Conservation (phyloP, 2,329 filamentous ascomycete genomes). For the Penicillium rolfsii region DNA sequence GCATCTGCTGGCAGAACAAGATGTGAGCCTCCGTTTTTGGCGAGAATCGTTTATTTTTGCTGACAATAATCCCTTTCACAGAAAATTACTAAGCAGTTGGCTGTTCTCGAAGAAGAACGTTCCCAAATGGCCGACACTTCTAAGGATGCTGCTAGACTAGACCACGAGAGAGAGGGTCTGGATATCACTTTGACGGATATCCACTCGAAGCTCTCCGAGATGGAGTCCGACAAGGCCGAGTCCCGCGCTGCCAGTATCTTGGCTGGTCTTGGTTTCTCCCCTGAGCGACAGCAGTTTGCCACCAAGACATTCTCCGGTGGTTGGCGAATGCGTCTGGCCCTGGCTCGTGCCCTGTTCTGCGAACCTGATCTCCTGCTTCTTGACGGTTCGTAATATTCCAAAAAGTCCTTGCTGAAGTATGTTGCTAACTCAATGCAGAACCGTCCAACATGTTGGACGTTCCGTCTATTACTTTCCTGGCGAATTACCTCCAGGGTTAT, state of each 20-base stretch:
- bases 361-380: conserved; percentile 94
- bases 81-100: conserved; percentile 77
- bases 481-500: conserved; percentile 91
- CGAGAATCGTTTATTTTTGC: neutral
- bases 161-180: conserved; percentile 84
- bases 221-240: conserved; percentile 99
- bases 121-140: conserved; percentile 87
- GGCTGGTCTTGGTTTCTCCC: conserved; percentile 93
- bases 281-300: conserved; percentile 86
- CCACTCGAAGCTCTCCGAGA: conserved; percentile 88
- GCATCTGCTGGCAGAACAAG: conserved; percentile 85
- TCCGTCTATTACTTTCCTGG: conserved; percentile 97
- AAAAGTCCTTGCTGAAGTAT: neutral
- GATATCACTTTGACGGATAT: conserved; percentile 91
- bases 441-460: conserved; percentile 99
- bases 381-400: conserved; percentile 58
- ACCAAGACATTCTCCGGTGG: conserved; percentile 99
- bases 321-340: conserved; percentile 97
- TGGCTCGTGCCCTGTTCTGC: conserved; percentile 95
- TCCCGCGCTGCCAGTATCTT: conserved; percentile 93
- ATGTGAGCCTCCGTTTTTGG: conserved; percentile 55
- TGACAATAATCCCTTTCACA: conserved; percentile 32
- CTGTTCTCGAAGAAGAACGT: conserved; percentile 76
- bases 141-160: conserved; percentile 79
- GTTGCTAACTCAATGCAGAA: conserved; percentile 57